A percentile compares a stretch with the other conserved stretches of the same genome.
These are phyloP conservation scores for Ustilago tritici DNA, from an alignment of 1,284 basidiomycete genomes.

Conservation along the genomic window DNA sequence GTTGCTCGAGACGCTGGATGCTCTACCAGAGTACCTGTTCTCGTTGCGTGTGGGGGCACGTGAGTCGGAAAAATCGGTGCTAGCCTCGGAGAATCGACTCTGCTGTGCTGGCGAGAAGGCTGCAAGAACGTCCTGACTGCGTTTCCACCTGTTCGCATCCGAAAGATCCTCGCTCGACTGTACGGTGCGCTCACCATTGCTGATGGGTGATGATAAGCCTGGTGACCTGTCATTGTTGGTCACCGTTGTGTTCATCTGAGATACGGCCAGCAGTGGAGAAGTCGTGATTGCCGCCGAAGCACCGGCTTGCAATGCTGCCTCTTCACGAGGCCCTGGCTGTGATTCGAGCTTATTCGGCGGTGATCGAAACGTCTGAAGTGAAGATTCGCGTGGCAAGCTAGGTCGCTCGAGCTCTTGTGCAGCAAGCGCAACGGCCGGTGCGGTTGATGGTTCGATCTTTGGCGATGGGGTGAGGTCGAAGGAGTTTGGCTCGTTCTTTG, in stretches of 20 bases:
- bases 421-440: background rate
- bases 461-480: slow-evolving; percentile 13
- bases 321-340: slow-evolving; percentile 31
- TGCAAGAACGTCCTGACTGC: slow-evolving; percentile 24
- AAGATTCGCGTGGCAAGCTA: slow-evolving; percentile 29
- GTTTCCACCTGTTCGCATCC: slow-evolving; percentile 24
- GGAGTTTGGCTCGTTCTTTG: slow-evolving; percentile 8
- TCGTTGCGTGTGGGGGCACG: slow-evolving; percentile 46
- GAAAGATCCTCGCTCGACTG: slow-evolving; percentile 20
- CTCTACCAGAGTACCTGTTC: slow-evolving; percentile 34
- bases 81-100: slow-evolving; percentile 54
- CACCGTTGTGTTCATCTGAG: background rate
- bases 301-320: slow-evolving; percentile 37
- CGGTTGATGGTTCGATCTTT: background rate
- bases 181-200: slow-evolving; percentile 34
- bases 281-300: slow-evolving; percentile 24
- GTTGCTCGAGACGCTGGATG: slow-evolving; percentile 36
- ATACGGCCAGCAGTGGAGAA: slow-evolving; percentile 7
- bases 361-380: slow-evolving; percentile 36
- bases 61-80: slow-evolving; percentile 46
- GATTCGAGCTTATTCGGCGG: slow-evolving; percentile 39
- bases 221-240: background rate
- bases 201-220: slow-evolving; percentile 6
- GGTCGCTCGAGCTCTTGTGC: slow-evolving; percentile 1
- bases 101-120: slow-evolving; percentile 40